Percentiles rank a stretch among this genome's conserved stretches.
Evolutionary conservation across 2,329 filamentous ascomycete genomes (phyloP).

Genomic region (Aureobasidium lini): DNA sequence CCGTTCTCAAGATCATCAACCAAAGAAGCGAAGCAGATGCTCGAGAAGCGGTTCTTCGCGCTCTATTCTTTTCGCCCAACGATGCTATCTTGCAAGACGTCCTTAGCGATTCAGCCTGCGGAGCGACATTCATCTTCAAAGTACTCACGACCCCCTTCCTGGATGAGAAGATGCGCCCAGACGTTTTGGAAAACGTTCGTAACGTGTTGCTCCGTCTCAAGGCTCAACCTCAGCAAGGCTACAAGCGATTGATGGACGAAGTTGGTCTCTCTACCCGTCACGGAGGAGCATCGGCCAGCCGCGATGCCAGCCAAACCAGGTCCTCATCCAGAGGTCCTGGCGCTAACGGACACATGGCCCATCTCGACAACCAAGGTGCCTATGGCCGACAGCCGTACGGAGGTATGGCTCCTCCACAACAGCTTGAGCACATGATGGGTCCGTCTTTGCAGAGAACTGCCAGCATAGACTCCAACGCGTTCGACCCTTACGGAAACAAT

Average conservation of each 20-base stretch:
- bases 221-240: conserved; percentile 87
- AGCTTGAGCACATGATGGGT: conserved; percentile 29
- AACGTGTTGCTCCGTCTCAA: conserved; percentile 84
- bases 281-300: conserved; percentile 30
- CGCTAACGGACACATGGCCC: conserved; percentile 26
- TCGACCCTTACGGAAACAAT: conserved; percentile 35
- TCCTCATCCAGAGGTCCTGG: conserved; percentile 28
- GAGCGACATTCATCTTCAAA: conserved; percentile 96
- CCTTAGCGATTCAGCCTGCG: conserved; percentile 81
- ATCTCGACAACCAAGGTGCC: conserved; percentile 27
- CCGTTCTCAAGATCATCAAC: conserved; percentile 96
- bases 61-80: conserved; percentile 83
- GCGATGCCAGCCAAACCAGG: conserved; percentile 24
- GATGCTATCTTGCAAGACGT: conserved; percentile 86
- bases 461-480: conserved; percentile 43
- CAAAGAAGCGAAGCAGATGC: conserved; percentile 92
- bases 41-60: conserved; percentile 79
- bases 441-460: conserved; percentile 38
- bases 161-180: conserved; percentile 78
- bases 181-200: conserved; percentile 88
- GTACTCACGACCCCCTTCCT: conserved; percentile 96
- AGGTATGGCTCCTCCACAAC: conserved; percentile 28
- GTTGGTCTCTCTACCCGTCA: conserved; percentile 68
- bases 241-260: conserved; percentile 98
- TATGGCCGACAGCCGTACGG: conserved; percentile 30